These are phyloP conservation scores for Dictyophora rubrovolvata DNA, from an alignment of 768 basidiomycete species.

Conservation along the genomic window DNA sequence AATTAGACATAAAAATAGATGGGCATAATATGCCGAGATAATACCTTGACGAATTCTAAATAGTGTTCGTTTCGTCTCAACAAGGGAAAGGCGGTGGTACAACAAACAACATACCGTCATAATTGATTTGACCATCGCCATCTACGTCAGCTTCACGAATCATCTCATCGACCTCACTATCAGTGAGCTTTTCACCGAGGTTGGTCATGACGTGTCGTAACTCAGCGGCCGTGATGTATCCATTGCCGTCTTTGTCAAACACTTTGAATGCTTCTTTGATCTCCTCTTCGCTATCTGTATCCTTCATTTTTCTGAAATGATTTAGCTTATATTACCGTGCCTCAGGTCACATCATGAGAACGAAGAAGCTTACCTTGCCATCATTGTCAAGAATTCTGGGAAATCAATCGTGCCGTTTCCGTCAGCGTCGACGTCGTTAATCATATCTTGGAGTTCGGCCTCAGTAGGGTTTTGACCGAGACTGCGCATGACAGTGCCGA, in stretches of 20 bases:
- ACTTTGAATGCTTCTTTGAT: constrained; percentile 95
- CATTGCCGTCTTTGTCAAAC: constrained; percentile 94
- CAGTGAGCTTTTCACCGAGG: constrained; percentile 81
- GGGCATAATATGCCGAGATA: not conserved
- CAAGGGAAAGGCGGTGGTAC: not conserved
- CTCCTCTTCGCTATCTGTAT: constrained; percentile 89
- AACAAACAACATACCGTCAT: constrained; percentile 44
- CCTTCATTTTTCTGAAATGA: constrained; percentile 61
- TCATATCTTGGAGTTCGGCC: constrained; percentile 88
- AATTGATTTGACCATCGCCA: constrained; percentile 90
- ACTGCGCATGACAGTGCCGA: constrained; percentile 90
- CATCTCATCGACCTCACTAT: constrained; percentile 90
- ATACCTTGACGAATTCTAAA: constrained; percentile 69
- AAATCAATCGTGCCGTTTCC: constrained; percentile 83
- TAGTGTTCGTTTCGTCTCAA: not conserved
- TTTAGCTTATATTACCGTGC: not conserved
- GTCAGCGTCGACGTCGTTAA: constrained; percentile 88
- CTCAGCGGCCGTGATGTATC: constrained; percentile 79
- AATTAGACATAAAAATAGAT: constrained; percentile 5
- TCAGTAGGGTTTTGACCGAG: constrained; percentile 90
- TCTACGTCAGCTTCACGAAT: constrained; percentile 93
- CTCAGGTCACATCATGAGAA: not conserved
- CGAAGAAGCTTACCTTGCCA: constrained; percentile 33
- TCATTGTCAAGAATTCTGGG: constrained; percentile 76
- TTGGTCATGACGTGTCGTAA: constrained; percentile 87